Evolutionary conservation across 768 basidiomycete genomes (phyloP).

Genomic region (Phaeotremella skinneri): DNA sequence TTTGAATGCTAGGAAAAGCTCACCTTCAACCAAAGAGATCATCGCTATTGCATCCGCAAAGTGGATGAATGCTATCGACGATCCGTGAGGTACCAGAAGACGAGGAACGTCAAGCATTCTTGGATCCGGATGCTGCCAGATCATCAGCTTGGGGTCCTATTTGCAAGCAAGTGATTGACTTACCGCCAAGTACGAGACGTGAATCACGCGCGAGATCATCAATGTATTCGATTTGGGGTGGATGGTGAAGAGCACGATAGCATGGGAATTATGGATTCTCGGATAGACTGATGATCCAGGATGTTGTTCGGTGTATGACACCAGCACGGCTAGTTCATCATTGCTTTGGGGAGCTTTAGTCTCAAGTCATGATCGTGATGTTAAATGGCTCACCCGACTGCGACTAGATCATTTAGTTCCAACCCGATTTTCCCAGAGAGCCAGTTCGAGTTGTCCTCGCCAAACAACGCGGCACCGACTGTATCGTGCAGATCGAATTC

Average conservation of each 20-base stretch:
- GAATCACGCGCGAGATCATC: slow-evolving; percentile 19
- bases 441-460: slow-evolving; percentile 34
- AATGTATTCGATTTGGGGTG: slow-evolving; percentile 19
- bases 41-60: slow-evolving; percentile 51
- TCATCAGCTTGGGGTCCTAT: slow-evolving; percentile 1
- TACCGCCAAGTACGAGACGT: slow-evolving; percentile 26
- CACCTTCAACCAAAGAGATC: slow-evolving; percentile 40
- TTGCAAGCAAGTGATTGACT: slow-evolving; percentile 6
- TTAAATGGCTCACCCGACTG: slow-evolving; percentile 14
- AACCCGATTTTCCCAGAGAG: slow-evolving; percentile 28
- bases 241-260: slow-evolving; percentile 38
- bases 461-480: slow-evolving; percentile 35
- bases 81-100: slow-evolving; percentile 41
- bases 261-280: slow-evolving; percentile 31
- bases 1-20: slow-evolving; percentile 1
- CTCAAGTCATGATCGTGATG: neutral
- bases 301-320: slow-evolving; percentile 32
- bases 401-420: slow-evolving; percentile 44
- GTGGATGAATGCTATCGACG: slow-evolving; percentile 47
- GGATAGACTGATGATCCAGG: slow-evolving; percentile 24
- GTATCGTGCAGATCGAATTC: slow-evolving; percentile 40
- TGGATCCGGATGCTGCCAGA: slow-evolving; percentile 41
- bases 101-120: slow-evolving; percentile 49
- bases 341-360: slow-evolving; percentile 11
- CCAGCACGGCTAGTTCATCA: slow-evolving; percentile 43